A percentile compares a stretch with the other conserved stretches of the same genome.
Conservation (phyloP, 1,139 yeast genomes). For the Pichiaceae sp. region DNA sequence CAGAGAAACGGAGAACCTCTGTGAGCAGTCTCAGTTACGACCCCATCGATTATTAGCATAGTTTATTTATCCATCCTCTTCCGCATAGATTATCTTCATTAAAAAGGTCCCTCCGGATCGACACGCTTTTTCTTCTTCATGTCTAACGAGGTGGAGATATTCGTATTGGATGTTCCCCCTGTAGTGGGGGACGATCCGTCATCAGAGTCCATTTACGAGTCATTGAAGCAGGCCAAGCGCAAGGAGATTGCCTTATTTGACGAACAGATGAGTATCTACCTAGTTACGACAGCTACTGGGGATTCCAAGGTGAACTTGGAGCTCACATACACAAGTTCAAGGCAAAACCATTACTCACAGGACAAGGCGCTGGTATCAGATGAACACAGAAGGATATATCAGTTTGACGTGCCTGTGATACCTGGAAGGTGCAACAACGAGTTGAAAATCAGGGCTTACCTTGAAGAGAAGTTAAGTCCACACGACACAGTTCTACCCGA, state of each 20-base stretch:
- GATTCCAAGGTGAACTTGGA: constrained; percentile 1
- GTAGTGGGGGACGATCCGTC: background rate
- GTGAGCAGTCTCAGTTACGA: background rate
- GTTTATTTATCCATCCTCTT: too few relatives aligned
- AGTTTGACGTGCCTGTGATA: constrained; percentile 8
- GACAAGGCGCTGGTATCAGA: constrained; percentile 3
- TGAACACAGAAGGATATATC: constrained; percentile 8
- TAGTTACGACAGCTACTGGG: constrained; percentile 5
- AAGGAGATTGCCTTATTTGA: constrained; percentile 16
- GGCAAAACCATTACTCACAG: constrained; percentile 1
- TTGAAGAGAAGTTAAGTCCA: constrained; percentile 9
- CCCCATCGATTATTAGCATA: background rate
- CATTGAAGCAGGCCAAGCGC: background rate
- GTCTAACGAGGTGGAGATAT: background rate
- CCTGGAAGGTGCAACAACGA: constrained; percentile 14
- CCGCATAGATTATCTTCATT: too few relatives aligned
- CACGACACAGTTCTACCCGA: constrained; percentile 7
- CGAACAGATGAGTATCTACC: constrained; percentile 11
- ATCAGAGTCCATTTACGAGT: background rate
- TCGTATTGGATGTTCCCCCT: background rate
- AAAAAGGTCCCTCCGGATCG: too few relatives aligned
- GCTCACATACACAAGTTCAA: background rate
- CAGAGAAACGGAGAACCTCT: too few relatives aligned
- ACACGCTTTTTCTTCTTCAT: background rate
- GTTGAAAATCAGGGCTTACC: constrained; percentile 15